These are phyloP conservation scores for Penicillium longicatenatum DNA, from an alignment of 495 filamentous ascomycete species.

Conservation along the genomic window DNA sequence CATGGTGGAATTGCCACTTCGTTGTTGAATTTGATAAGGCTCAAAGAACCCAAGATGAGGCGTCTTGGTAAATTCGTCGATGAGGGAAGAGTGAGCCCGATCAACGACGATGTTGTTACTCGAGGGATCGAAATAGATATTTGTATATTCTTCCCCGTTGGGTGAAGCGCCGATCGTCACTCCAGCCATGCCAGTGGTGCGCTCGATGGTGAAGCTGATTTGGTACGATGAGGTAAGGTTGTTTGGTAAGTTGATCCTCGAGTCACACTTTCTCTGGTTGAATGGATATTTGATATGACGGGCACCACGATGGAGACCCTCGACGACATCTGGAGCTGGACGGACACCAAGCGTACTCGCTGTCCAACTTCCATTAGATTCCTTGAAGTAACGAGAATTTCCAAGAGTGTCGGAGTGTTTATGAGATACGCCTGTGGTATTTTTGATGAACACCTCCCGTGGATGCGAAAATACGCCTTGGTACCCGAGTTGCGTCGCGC, in stretches of 20 bases:
- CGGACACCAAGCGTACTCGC: constrained; percentile 21
- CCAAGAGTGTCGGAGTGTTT: not conserved
- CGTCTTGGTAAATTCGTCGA: constrained; percentile 9
- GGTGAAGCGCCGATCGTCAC: constrained; percentile 17
- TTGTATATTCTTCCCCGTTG: constrained; percentile 18
- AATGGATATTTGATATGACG: constrained; percentile 14
- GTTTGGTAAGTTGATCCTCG: constrained; percentile 1
- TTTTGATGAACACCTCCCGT: constrained; percentile 19
- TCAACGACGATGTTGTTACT: constrained; percentile 16
- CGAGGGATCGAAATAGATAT: constrained; percentile 18
- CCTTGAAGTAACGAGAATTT: constrained; percentile 15
- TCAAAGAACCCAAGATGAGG: constrained; percentile 18
- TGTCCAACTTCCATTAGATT: constrained; percentile 16
- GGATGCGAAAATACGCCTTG: constrained; percentile 17
- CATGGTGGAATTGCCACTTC: not conserved
- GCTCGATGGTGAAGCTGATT: constrained; percentile 11
- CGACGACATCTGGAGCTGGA: constrained; percentile 15
- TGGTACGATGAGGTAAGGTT: constrained; percentile 15
- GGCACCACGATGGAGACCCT: constrained; percentile 15
- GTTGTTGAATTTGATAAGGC: constrained; percentile 7
- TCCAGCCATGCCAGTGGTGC: constrained; percentile 15
- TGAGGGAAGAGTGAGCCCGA: constrained; percentile 16
- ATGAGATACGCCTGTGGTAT: constrained; percentile 10
- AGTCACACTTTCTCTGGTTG: constrained; percentile 6
- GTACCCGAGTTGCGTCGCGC: constrained; percentile 17